A percentile compares a stretch with the other conserved stretches of the same genome.
These are phyloP conservation scores for Tulasnella sp. DNA, from an alignment of 768 basidiomycete genomes.

Conservation along the genomic window DNA sequence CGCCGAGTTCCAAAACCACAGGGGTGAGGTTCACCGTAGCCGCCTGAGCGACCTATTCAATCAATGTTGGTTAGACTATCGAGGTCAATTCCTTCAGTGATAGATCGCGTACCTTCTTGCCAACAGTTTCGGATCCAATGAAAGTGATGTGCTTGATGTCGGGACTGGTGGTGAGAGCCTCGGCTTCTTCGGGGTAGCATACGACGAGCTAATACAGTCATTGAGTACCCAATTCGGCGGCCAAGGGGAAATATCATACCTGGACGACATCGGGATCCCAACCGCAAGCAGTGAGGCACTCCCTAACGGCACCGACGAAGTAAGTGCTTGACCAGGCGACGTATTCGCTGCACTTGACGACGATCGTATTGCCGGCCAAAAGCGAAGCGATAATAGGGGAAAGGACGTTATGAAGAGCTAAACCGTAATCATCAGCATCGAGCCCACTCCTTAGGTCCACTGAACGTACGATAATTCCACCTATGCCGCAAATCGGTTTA, in stretches of 20 bases:
- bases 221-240: background rate
- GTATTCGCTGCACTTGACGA: constrained; percentile 86
- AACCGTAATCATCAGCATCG: background rate
- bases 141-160: constrained; percentile 90
- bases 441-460: background rate
- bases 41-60: constrained; percentile 59
- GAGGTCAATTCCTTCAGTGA: background rate
- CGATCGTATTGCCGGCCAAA: constrained; percentile 81
- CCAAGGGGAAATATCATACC: constrained; percentile 26
- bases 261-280: constrained; percentile 82
- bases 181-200: constrained; percentile 81
- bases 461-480: constrained; percentile 76
- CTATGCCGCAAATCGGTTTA: background rate
- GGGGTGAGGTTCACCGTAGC: constrained; percentile 84
- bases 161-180: constrained; percentile 63
- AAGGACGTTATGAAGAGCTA: constrained; percentile 88
- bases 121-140: constrained; percentile 72
- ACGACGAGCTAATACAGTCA: constrained; percentile 49
- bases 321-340: constrained; percentile 70
- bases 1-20: constrained; percentile 86
- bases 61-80: constrained; percentile 3
- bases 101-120: constrained; percentile 43
- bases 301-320: constrained; percentile 66
- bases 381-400: constrained; percentile 86
- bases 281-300: constrained; percentile 70